Percentiles rank a stretch among this genome's conserved stretches.
Conservation (phyloP, 148 eudicot genomes). For the Nepenthes mirabilis region DNA sequence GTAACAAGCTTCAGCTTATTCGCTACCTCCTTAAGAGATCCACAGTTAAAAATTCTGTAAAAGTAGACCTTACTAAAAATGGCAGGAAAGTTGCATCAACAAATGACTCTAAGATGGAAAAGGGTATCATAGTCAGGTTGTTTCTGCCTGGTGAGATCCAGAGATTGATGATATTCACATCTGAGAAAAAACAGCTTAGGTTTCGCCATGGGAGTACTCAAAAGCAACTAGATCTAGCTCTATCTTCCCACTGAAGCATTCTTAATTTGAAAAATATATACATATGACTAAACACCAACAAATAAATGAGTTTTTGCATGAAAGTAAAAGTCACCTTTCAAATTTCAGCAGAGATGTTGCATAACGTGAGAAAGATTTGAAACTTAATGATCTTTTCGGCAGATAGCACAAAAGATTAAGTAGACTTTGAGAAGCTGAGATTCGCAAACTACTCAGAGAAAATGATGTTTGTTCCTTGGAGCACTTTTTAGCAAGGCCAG, state of each 20-base stretch:
- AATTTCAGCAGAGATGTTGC: conserved; percentile 50
- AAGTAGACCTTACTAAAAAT: too few species aligned
- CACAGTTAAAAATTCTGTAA: too few species aligned
- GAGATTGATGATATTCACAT: too few species aligned
- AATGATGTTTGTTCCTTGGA: conserved; percentile 15
- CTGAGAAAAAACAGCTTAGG: too few species aligned
- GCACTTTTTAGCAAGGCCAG: conserved; percentile 9
- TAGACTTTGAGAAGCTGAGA: conserved; percentile 37
- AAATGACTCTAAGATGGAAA: too few species aligned
- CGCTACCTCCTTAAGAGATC: too few species aligned
- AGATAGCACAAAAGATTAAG: conserved; percentile 46
- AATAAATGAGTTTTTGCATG: background rate
- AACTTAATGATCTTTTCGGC: conserved; percentile 39
- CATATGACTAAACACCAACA: background rate
- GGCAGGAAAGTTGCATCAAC: too few species aligned
- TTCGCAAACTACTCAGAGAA: conserved; percentile 11
- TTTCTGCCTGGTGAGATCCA: too few species aligned
- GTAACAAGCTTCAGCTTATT: too few species aligned
- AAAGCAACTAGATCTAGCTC: background rate
- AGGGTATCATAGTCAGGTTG: too few species aligned
- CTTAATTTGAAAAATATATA: background rate
- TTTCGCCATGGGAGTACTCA: too few species aligned
- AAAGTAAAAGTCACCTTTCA: conserved; percentile 46
- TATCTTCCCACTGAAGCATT: background rate
- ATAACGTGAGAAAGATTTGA: conserved; percentile 36